Conservation (phyloP, 202 grass and related monocot genomes). For the Cymbopogon flexuosus region DNA sequence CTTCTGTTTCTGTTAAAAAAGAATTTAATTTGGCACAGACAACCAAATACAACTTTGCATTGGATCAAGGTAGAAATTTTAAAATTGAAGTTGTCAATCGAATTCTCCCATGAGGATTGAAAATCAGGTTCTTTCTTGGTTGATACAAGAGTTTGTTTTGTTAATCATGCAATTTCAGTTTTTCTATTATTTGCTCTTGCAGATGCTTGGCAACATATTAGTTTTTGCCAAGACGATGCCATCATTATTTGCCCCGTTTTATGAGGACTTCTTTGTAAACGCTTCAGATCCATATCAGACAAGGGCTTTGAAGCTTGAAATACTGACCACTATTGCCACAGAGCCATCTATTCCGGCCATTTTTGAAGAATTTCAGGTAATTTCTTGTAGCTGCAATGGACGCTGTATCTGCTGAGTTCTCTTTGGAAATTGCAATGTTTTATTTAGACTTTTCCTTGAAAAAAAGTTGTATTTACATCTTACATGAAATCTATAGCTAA, state of each 20-base stretch:
- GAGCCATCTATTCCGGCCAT: slow-evolving; percentile 60
- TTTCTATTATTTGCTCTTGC: slow-evolving; percentile 23
- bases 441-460: not conserved
- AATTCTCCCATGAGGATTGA: not conserved
- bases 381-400: not conserved
- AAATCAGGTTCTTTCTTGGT: not conserved
- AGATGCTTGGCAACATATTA: slow-evolving; percentile 93
- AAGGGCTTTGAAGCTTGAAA: slow-evolving; percentile 89
- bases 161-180: slow-evolving; percentile 16
- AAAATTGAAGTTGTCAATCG: not conserved
- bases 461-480: slow-evolving; percentile 12
- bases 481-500: not conserved
- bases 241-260: slow-evolving; percentile 56
- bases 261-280: slow-evolving; percentile 90
- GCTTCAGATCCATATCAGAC: slow-evolving; percentile 72
- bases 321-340: slow-evolving; percentile 72
- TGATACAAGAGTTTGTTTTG: slow-evolving; percentile 9
- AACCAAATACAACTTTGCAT: not conserved
- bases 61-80: not conserved
- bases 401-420: slow-evolving; percentile 1
- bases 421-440: not conserved
- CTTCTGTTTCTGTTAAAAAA: slow-evolving; percentile 11
- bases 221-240: slow-evolving; percentile 79
- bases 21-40: not conserved
- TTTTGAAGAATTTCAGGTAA: slow-evolving; percentile 93